A percentile compares a stretch with the other conserved stretches of the same genome.
Conservation (phyloP, 2,329 filamentous ascomycete genomes). For the Fusarium chlamydosporum region DNA sequence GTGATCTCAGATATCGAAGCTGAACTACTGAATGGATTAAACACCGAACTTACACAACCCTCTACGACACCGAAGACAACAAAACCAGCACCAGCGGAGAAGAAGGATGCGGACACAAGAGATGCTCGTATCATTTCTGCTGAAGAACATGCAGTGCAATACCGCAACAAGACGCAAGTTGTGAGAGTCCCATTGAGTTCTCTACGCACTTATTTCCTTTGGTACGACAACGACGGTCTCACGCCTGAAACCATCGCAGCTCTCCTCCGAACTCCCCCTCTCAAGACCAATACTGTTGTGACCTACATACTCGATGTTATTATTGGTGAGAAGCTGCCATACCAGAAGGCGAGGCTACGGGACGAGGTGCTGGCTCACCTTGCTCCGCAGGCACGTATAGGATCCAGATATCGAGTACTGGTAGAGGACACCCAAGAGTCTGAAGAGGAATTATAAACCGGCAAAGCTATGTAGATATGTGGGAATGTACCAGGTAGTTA, state of each 20-base stretch:
- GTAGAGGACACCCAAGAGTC: conserved; percentile 30
- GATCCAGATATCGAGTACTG: conserved; percentile 50
- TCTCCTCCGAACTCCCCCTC: conserved; percentile 71
- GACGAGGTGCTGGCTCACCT: conserved; percentile 60
- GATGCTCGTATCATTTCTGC: conserved; percentile 63
- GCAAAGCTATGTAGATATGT: background rate
- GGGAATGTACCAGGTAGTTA: background rate
- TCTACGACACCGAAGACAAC: background rate
- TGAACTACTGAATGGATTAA: conserved; percentile 4
- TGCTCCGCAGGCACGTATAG: conserved; percentile 36
- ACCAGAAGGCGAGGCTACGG: conserved; percentile 61
- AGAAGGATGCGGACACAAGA: conserved; percentile 1
- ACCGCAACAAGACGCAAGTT: conserved; percentile 52
- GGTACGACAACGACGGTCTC: conserved; percentile 68
- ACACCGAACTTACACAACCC: conserved; percentile 7
- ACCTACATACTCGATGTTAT: conserved; percentile 72
- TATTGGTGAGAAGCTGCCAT: conserved; percentile 64
- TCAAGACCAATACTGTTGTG: conserved; percentile 69
- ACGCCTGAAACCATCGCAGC: conserved; percentile 64
- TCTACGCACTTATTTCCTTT: conserved; percentile 74
- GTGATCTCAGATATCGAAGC: conserved; percentile 30
- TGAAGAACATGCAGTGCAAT: conserved; percentile 57
- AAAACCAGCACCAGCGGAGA: background rate
- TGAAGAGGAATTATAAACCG: conserved; percentile 4
- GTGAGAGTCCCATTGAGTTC: conserved; percentile 51